Evolutionary conservation across 2,329 filamentous ascomycete genomes (phyloP), one percentile per base, ranked within the genome.

Genomic region (Thelonectria rubi): DNA sequence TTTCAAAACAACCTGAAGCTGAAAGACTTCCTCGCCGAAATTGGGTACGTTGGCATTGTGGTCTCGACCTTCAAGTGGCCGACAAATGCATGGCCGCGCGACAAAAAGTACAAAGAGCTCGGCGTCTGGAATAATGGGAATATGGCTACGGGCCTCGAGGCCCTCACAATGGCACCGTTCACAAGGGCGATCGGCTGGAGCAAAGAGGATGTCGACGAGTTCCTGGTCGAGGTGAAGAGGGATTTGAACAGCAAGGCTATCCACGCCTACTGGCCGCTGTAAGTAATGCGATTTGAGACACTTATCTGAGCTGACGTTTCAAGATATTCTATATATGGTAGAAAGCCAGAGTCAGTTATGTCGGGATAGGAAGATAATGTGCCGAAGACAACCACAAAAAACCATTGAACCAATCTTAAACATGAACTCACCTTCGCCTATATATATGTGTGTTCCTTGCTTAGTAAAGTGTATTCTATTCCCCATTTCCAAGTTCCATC

Each of bases 191-290:
- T 65, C 4, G 56, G 58, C 0, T 69, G 66, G 66, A 59, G 39
- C 2, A 34, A 57, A 14, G 58, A 66, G 1, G 58, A 66, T 18
- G 61, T 65, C 2, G 30, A 45, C 5, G 18, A 40, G 1, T 63
- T 69, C n/a, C 17, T 69, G 1, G 57, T 53, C 0, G 48, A 48
- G 7, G 67, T 69, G 3, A 62, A 56, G 15, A 65, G 58, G 37
- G 67, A 69, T 1, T 11, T 69, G 5, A 59, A 53, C 11, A 58
- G 61, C 10, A 68, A 49, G 18, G 14, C 32, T 0, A 65, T 69
- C 2, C 67, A 69, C 47, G 64, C 67, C 15, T 69, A 69, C n/a
- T 70, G 64, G 64, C 57, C 64, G 0, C 32, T 70, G 61, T 69
- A 58, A 34, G 66, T 37, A 20, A 17, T 43, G 3, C 5, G 2